phyloP scores from a whole-genome alignment of 2,329 filamentous ascomycete species.

The Stachybotrys chartarum region DNA sequence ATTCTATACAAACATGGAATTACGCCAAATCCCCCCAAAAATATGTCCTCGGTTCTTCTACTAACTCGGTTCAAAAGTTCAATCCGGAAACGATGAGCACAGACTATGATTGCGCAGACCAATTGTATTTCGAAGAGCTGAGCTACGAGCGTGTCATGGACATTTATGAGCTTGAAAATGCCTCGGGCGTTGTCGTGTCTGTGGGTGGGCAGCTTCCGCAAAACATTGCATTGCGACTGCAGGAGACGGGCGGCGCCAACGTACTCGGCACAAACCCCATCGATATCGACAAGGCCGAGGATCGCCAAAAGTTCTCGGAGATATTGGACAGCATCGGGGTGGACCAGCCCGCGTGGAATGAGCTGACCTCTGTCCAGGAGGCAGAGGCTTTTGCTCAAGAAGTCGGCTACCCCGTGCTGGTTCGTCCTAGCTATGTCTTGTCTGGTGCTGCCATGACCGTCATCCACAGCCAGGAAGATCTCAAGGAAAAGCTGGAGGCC shows the following conservation, averaged over 20 bases:
- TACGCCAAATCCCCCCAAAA: not conserved
- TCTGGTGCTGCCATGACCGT: constrained; percentile 99
- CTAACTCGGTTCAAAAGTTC: constrained; percentile 29
- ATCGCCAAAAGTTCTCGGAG: constrained; percentile 96
- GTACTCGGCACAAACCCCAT: constrained; percentile 87
- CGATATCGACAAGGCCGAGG: constrained; percentile 96
- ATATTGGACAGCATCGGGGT: constrained; percentile 96
- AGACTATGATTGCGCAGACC: constrained; percentile 84
- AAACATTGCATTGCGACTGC: constrained; percentile 91
- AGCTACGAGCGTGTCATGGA: constrained; percentile 98
- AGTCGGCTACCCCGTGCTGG: constrained; percentile 90
- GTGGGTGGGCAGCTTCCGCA: constrained; percentile 95
- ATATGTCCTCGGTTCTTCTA: not conserved
- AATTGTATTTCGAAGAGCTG: constrained; percentile 93
- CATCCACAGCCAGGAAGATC: constrained; percentile 78
- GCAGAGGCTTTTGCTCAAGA: constrained; percentile 80
- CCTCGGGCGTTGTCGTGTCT: constrained; percentile 85
- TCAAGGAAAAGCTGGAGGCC: constrained; percentile 90
- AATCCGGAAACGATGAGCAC: constrained; percentile 79
- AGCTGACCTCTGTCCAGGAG: constrained; percentile 81
- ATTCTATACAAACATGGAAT: too few species aligned
- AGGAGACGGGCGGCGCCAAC: constrained; percentile 83
- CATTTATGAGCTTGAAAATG: constrained; percentile 88
- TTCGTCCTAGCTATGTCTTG: constrained; percentile 90
- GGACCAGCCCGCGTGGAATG: constrained; percentile 97